These are phyloP conservation scores for Dactylis glomerata DNA, from an alignment of 176 grass and related monocot genomes.

Conservation along the genomic window DNA sequence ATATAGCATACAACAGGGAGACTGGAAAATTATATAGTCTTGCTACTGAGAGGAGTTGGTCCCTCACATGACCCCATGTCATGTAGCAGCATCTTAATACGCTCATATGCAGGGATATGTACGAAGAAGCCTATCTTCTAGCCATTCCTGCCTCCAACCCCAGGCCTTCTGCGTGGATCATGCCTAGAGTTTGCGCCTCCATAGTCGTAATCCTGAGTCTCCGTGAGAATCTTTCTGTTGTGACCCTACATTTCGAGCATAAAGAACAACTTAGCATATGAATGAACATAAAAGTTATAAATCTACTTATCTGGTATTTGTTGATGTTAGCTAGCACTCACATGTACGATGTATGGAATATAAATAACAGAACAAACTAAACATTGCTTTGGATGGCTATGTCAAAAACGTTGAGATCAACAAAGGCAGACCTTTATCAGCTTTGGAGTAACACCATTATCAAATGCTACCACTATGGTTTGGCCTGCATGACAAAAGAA, in stretches of 20 bases:
- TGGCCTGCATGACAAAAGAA: conserved; percentile 45
- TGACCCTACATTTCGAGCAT: conserved; percentile 36
- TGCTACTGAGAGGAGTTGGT: conserved; percentile 8
- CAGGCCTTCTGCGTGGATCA: conserved; percentile 70
- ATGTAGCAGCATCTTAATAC: conserved; percentile 15
- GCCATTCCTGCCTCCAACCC: conserved; percentile 46
- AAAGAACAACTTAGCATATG: conserved; percentile 7
- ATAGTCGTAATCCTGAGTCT: conserved; percentile 82
- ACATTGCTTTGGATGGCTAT: neutral
- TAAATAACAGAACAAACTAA: neutral
- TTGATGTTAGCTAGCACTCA: neutral
- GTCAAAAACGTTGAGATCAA: conserved; percentile 2
- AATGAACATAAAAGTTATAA: neutral
- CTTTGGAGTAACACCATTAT: conserved; percentile 11
- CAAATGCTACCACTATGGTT: conserved; percentile 24
- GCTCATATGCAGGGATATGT: conserved; percentile 2
- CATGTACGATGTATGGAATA: neutral
- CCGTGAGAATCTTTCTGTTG: conserved; percentile 66
- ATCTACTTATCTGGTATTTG: neutral
- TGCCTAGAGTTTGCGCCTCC: conserved; percentile 72
- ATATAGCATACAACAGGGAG: neutral
- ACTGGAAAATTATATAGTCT: conserved; percentile 23
- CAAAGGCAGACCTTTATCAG: conserved; percentile 39
- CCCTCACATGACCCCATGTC: conserved; percentile 15
- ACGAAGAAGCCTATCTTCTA: conserved; percentile 33